Base-by-base conservation (phyloP, 2,329 filamentous ascomycete species). In the Talaromyces piceae region DNA sequence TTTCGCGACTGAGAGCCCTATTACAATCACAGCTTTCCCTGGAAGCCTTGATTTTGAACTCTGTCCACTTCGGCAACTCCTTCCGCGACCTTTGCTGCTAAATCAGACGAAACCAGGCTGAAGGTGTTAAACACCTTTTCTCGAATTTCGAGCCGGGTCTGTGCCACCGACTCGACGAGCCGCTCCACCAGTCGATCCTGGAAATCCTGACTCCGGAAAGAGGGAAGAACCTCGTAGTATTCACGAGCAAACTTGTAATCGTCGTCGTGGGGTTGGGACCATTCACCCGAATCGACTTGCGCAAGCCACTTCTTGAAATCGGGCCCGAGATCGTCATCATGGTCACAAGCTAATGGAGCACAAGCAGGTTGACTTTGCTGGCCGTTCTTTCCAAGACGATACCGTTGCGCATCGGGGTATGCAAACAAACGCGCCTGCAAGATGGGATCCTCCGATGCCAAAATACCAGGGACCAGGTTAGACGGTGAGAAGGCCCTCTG, bases 381-480 rank as follows among this genome's bases (percentile, higher is more conserved):
- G 66, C 82, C 84, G 69, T 85, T 85, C 47, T 73, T 73, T 28
- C 82, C 81, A 2, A 84, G 69, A 41, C 82, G 79, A 67, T 86
- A 78, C 31, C 80, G 77, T 55, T 83, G 81, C 22, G 82, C 83
- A 61, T 87, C 83, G 9, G 82, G 79, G 69, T 87, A 87, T 1
- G 82, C 86, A 74, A 87, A 87, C 37, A 87, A 75, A 51, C 84
- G 81, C 33, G 78, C 79, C 66, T 87, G 83, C 3, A 87, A 73
- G 31, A 87, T 82, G 1, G 84, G 83, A 58, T 88, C 84, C 56
- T 82, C 82, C 8, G 83, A 85, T 12, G 83, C 79, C 67, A 87
- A 83, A 51, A 84, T 79, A 49, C 84, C 83, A 3, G 83, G 83
- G 3, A 81, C 76, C 66, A 87, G 68, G 63, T 87, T 82, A 5